Evolutionary conservation across 2,329 filamentous ascomycete genomes (phyloP).

Genomic region (Neonectria hederae): DNA sequence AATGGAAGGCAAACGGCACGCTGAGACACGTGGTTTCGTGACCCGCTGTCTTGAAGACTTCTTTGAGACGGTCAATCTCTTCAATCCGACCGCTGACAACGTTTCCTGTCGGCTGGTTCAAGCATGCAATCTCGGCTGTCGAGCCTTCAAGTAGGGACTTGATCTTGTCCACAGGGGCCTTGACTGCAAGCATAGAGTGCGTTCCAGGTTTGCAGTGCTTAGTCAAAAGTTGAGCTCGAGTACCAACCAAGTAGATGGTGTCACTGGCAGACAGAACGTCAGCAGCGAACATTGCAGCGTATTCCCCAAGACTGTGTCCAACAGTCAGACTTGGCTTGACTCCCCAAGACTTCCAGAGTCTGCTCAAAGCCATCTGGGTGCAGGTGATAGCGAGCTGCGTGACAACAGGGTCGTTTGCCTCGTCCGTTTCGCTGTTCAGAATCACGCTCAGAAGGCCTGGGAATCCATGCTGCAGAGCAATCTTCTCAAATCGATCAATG

Average conservation of each 20-base stretch:
- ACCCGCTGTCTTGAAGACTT: conserved; percentile 44
- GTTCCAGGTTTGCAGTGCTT: conserved; percentile 57
- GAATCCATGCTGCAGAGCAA: conserved; percentile 48
- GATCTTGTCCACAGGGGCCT: conserved; percentile 16
- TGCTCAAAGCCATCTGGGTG: conserved; percentile 54
- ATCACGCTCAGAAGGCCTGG: conserved; percentile 54
- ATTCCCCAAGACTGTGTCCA: conserved; percentile 67
- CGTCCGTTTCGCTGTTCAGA: conserved; percentile 49
- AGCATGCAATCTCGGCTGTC: conserved; percentile 69
- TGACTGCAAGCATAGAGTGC: conserved; percentile 44
- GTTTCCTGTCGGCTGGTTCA: conserved; percentile 79
- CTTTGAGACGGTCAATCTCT: conserved; percentile 55
- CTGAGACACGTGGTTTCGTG: conserved; percentile 58
- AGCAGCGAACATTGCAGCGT: conserved; percentile 68
- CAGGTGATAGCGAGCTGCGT: conserved; percentile 52
- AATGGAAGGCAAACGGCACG: conserved; percentile 65
- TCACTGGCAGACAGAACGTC: conserved; percentile 68
- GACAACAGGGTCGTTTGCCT: conserved; percentile 28
- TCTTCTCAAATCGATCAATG: conserved; percentile 45
- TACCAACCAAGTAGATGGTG: conserved; percentile 69
- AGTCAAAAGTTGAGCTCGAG: conserved; percentile 64
- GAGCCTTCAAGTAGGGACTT: conserved; percentile 42
- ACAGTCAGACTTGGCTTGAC: conserved; percentile 52
- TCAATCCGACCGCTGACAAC: conserved; percentile 66
- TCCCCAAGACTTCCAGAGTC: conserved; percentile 44